phyloP scores from a whole-genome alignment of 164 flowering plant genomes.

The Tetracentron sinense region DNA sequence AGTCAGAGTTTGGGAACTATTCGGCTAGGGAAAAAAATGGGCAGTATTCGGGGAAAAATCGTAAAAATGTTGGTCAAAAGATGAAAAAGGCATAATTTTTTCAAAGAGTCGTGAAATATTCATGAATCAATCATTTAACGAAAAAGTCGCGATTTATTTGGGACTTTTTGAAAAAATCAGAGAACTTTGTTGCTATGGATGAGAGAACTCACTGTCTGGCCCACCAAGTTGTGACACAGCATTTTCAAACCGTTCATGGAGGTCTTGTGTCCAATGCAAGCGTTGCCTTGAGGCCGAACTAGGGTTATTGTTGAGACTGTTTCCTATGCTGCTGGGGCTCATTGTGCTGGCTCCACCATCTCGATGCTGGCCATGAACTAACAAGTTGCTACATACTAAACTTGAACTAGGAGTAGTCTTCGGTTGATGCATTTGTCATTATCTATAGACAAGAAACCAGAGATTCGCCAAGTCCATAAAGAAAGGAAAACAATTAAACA shows the following conservation, averaged over 20 bases:
- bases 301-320: constrained; percentile 37
- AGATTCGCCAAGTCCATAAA: constrained; percentile 7
- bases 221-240: constrained; percentile 96
- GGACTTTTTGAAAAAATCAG: too few relatives aligned
- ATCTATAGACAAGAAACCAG: constrained; percentile 19
- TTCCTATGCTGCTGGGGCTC: constrained; percentile 42
- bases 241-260: constrained; percentile 91
- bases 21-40: too few relatives aligned
- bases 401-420: constrained; percentile 38
- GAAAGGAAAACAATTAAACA: neutral
- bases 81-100: too few relatives aligned
- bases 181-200: too few relatives aligned
- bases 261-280: constrained; percentile 90
- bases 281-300: constrained; percentile 75
- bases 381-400: constrained; percentile 24
- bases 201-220: constrained; percentile 70
- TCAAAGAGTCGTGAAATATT: too few relatives aligned
- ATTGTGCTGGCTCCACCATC: constrained; percentile 33
- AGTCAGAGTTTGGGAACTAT: too few relatives aligned
- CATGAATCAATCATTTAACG: too few relatives aligned
- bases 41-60: too few relatives aligned
- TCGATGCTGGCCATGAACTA: constrained; percentile 33
- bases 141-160: too few relatives aligned
- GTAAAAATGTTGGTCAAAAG: too few relatives aligned
- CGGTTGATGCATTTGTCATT: constrained; percentile 35